These are phyloP conservation scores for Monosporascus sp. DNA, from an alignment of 2,329 filamentous ascomycete species.

Conservation along the genomic window DNA sequence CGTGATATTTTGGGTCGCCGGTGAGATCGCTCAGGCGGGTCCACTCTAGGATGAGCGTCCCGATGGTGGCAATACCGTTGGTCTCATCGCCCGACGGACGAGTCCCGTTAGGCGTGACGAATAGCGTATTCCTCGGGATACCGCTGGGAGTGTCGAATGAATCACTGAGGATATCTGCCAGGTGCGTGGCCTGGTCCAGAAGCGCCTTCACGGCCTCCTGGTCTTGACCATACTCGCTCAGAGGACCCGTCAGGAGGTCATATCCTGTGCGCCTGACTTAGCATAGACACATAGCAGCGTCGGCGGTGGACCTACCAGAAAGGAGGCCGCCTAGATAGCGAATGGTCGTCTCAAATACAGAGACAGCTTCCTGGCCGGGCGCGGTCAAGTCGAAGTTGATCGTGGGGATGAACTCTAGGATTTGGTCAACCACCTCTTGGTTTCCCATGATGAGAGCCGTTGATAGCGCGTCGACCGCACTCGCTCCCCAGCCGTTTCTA, in stretches of 20 bases:
- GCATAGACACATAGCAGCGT: constrained; percentile 4
- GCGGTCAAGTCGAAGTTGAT: constrained; percentile 66
- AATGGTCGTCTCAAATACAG: constrained; percentile 86
- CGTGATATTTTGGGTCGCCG: constrained; percentile 59
- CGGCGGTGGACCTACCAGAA: constrained; percentile 46
- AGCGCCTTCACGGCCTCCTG: constrained; percentile 49
- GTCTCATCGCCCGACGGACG: constrained; percentile 43
- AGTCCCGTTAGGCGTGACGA: constrained; percentile 46
- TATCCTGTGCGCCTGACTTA: constrained; percentile 41
- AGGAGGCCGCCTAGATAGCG: constrained; percentile 78
- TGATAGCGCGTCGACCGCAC: constrained; percentile 72
- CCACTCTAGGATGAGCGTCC: constrained; percentile 81
- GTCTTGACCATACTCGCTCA: constrained; percentile 42
- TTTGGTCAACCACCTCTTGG: constrained; percentile 60
- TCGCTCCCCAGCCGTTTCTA: constrained; percentile 82
- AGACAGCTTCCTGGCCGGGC: constrained; percentile 45
- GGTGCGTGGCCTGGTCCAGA: constrained; percentile 59
- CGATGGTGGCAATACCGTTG: constrained; percentile 72
- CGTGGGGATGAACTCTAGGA: constrained; percentile 63
- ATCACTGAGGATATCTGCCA: constrained; percentile 70
- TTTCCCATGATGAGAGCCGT: constrained; percentile 76
- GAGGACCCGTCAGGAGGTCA: constrained; percentile 66
- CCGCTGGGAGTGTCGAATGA: constrained; percentile 74
- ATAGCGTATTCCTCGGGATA: constrained; percentile 65
- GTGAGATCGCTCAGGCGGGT: constrained; percentile 72